Evolutionary conservation across 176 grass and related monocot species (phyloP), one percentile per base, ranked within the genome.

Genomic region (Miscanthus lutarioriparius): DNA sequence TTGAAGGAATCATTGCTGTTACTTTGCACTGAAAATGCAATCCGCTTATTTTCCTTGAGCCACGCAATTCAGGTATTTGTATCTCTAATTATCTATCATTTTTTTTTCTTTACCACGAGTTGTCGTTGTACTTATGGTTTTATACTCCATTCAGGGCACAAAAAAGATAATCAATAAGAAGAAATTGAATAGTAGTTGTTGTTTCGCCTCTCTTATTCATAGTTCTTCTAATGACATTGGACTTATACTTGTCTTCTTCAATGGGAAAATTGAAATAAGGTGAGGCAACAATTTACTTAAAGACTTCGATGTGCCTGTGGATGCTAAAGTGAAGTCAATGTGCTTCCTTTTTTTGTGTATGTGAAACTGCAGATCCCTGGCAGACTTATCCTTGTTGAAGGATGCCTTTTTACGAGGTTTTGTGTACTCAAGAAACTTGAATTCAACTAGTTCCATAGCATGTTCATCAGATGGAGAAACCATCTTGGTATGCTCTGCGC

Each of bases 201-300:
- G 83, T 84, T 95, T 90, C 64, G 93, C 93, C 69, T 93, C 93
- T 75, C 76, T 98, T 81, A 82, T 98, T 72, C 72, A 76, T 82
- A 78, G 86, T 22, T 71, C 77, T 75, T 98, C 86, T 83, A 75
- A 87, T 80, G 90, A 84, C 76, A 78, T 92, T 81, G 96, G 96
- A 77, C 78, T 98, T 67, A 28, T 89, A 39, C 91, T 98, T 72
- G 70, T 98, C 35, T 98, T 87, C 74, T 82, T 80, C 58, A 79
- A 87, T 83, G 96, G 93, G 53, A 93, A 94, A 83, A 87, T 92
- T 83, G 96, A 98, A 80, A 92, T 90, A 91, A 93, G 96, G 96
- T 98, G 38, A 83, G 67, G 15, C 37, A 78, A 39, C 22, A 17
- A 17, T 73, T 83, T 62, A 56, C 25, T 79, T 74, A 37, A 67